Evolutionary conservation across 768 basidiomycete genomes (phyloP).

Genomic region (Chiua virens): DNA sequence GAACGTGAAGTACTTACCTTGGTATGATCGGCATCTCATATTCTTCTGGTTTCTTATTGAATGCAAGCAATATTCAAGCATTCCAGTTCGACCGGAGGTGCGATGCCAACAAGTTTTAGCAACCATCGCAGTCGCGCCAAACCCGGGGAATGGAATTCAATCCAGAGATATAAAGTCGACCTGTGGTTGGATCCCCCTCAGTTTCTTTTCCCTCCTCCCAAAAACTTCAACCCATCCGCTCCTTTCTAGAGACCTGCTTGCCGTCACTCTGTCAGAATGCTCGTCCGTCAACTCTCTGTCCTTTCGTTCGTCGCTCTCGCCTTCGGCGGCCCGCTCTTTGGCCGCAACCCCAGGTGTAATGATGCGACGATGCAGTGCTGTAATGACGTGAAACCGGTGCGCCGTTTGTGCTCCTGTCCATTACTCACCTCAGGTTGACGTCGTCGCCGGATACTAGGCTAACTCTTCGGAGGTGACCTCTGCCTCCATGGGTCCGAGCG

Average conservation of each 20-base stretch:
- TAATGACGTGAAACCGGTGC: constrained; percentile 17
- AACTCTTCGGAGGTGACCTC: background rate
- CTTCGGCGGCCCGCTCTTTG: constrained; percentile 18
- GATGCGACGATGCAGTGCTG: constrained; percentile 22
- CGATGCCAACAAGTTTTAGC: too few species aligned
- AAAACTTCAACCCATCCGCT: constrained; percentile 20
- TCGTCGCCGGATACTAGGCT: constrained; percentile 5
- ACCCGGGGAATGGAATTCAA: too few species aligned
- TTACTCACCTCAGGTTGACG: constrained; percentile 11
- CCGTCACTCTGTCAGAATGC: constrained; percentile 12
- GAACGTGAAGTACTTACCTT: too few species aligned
- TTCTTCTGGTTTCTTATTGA: too few species aligned
- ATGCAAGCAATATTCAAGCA: too few species aligned
- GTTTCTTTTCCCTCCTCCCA: constrained; percentile 3
- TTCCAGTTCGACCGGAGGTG: too few species aligned
- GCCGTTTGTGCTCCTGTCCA: background rate
- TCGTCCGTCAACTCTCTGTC: constrained; percentile 10
- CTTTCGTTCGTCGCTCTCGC: constrained; percentile 19
- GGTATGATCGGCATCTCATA: too few species aligned
- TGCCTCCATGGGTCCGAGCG: too few species aligned
- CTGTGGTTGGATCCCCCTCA: constrained; percentile 5
- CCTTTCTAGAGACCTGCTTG: constrained; percentile 17
- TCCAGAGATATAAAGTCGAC: constrained; percentile 19
- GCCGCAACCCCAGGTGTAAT: constrained; percentile 27
- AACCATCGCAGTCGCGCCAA: too few species aligned